Evolutionary conservation across 225 moss, liverwort and hornwort genomes (phyloP), one percentile per base, ranked within the genome.

Genomic region (Pseudoscleropodium purum): DNA sequence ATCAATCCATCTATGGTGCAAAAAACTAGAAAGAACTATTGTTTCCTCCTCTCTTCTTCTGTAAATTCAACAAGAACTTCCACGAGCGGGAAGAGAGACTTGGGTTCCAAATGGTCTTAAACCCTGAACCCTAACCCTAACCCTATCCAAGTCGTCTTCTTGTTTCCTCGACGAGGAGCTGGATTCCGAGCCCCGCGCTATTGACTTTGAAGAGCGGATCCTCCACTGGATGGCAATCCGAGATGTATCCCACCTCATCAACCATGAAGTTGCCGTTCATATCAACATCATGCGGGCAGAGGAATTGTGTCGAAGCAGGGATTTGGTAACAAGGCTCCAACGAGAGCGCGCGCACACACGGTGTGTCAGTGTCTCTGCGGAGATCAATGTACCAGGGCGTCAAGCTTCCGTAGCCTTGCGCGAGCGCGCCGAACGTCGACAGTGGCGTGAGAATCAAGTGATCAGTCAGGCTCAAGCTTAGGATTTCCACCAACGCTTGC

Each of bases 341-440:
- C 6, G 94, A 91, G 29, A 91, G 92, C 9, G 95, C 92, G 9
- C 91, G 88, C 63, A 91, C 90, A 56, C 96, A 96, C 33, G 94
- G 89, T 7, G 89, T 86, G 30, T 83, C 47, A 0, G 90, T 92
- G 5, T 81, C 33, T 10, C 2, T 18, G 5, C 94, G 89, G 47
- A 89, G 82, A 45, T 97, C 96, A 31, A 96, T 94, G 91, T 96
- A 96, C 95, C 96, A 96, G 6, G 97, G 96, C 37, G 92, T 92
- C 26, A 97, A 73, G 66, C 90, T 88, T 33, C 97, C 97, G 60
- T 97, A 93, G 15, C 90, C 96, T 75, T 96, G 96, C 25, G 96
- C 95, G 1, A 92, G 69, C 15, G 93, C 96, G 27, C 96, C 96
- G 82, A 96, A 96, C 52, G 96, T 96, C 29, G 95, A 96, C 51